Percentiles rank a stretch among this genome's conserved stretches.
phyloP scores from a whole-genome alignment of 2,329 filamentous ascomycete genomes.

The Diaporthe eres region DNA sequence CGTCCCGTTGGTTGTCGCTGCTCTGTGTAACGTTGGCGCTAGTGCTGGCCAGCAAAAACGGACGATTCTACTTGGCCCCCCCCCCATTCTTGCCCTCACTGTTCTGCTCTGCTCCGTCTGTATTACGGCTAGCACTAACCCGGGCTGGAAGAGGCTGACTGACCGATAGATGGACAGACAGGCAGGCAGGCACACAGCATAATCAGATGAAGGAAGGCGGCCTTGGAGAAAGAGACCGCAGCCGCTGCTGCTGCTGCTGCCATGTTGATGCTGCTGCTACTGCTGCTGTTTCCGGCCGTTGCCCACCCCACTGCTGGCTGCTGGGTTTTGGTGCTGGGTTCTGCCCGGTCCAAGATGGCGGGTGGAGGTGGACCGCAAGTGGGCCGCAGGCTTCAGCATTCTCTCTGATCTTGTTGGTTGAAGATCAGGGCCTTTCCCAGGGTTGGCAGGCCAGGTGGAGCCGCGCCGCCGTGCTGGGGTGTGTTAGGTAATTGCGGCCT shows the following conservation, averaged over 20 bases:
- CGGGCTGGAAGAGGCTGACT: not conserved
- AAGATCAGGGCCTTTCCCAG: constrained; percentile 15
- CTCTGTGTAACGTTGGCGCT: constrained; percentile 36
- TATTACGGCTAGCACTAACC: not conserved
- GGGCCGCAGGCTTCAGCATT: constrained; percentile 39
- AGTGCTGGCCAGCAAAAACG: constrained; percentile 10
- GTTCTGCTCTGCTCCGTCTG: not conserved
- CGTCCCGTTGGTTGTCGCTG: not conserved
- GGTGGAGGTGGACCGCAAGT: constrained; percentile 28
- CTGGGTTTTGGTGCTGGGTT: not conserved
- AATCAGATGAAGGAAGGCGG: not conserved
- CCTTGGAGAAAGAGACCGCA: not conserved
- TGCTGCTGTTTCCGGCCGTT: not conserved
- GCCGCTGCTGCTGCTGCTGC: not conserved
- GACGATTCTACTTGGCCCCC: not conserved
- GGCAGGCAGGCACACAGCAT: not conserved
- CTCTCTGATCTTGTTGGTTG: constrained; percentile 36
- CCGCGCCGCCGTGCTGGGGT: constrained; percentile 24
- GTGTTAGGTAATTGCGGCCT: constrained; percentile 22
- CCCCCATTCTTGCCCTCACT: not conserved
- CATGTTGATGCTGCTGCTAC: not conserved
- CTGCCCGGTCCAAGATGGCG: constrained; percentile 36
- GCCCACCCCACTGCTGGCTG: not conserved
- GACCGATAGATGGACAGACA: not conserved
- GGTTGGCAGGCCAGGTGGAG: constrained; percentile 34